Percentiles rank a stretch among this genome's conserved stretches.
These are phyloP conservation scores for Paramecium primaurelia DNA, from an alignment of 73 alveolate species.

Conservation along the genomic window DNA sequence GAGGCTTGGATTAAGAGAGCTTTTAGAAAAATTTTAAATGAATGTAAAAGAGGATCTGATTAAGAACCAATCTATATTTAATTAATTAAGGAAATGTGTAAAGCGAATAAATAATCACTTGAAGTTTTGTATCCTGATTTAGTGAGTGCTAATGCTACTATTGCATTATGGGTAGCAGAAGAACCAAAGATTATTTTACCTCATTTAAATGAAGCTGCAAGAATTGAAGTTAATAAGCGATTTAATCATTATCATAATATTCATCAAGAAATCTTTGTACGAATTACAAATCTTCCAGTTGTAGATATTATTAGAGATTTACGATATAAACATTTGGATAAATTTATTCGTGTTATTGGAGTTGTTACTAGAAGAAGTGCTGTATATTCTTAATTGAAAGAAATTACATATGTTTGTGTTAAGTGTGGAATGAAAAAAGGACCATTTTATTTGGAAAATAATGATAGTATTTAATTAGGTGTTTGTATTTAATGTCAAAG, in stretches of 20 bases:
- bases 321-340: conserved; percentile 93
- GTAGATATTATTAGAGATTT: conserved; percentile 91
- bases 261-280: conserved; percentile 90
- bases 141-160: conserved; percentile 69
- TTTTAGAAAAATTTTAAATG: conserved; percentile 1
- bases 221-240: conserved; percentile 84
- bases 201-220: conserved; percentile 92
- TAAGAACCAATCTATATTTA: conserved; percentile 74
- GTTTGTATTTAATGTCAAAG: conserved; percentile 94
- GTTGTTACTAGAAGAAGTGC: conserved; percentile 98
- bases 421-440: conserved; percentile 96
- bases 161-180: conserved; percentile 97
- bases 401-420: conserved; percentile 88
- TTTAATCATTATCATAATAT: conserved; percentile 89
- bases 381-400: conserved; percentile 92
- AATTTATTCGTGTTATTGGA: conserved; percentile 94
- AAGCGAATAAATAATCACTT: conserved; percentile 89
- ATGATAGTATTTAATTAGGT: conserved; percentile 84
- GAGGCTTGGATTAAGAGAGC: conserved; percentile 39
- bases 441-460: conserved; percentile 89
- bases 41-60: neutral
- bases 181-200: conserved; percentile 93
- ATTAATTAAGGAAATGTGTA: conserved; percentile 93
- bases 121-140: conserved; percentile 85
- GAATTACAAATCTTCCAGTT: conserved; percentile 92